phyloP scores from a whole-genome alignment of 495 filamentous ascomycete species.

The Penicillium cosmopolitanum region DNA sequence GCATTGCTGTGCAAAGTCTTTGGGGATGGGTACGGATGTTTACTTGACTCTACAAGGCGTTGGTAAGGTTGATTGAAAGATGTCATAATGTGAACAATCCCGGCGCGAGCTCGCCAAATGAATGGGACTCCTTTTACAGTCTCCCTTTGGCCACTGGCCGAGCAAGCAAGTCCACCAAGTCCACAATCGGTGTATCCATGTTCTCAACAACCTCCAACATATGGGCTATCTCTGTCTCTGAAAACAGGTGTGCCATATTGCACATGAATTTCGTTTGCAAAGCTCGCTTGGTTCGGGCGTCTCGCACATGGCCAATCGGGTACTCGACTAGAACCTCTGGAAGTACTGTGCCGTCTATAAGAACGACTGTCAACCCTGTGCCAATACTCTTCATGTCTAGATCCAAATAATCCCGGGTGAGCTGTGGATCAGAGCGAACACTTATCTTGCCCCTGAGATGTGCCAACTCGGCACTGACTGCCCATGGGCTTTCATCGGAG shows the following conservation, averaged over 20 bases:
- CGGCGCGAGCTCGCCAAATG: background rate
- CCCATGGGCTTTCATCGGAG: constrained; percentile 39
- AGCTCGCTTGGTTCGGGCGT: constrained; percentile 75
- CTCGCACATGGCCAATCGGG: constrained; percentile 75
- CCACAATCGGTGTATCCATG: constrained; percentile 62
- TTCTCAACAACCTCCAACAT: constrained; percentile 66
- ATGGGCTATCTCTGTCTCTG: constrained; percentile 62
- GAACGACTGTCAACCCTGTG: constrained; percentile 26
- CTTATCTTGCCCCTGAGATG: constrained; percentile 34
- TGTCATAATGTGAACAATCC: background rate
- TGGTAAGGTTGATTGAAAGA: constrained; percentile 58
- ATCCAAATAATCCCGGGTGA: constrained; percentile 45
- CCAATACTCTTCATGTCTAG: constrained; percentile 30
- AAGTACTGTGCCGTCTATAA: constrained; percentile 47
- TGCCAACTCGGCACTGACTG: constrained; percentile 26
- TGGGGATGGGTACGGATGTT: constrained; percentile 91
- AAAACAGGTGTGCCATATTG: constrained; percentile 71
- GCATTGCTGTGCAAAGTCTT: constrained; percentile 90
- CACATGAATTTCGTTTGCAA: constrained; percentile 78
- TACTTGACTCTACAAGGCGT: constrained; percentile 85
- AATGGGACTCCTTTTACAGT: constrained; percentile 2
- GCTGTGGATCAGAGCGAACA: constrained; percentile 29
- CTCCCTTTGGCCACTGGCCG: constrained; percentile 9
- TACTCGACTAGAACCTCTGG: constrained; percentile 83
- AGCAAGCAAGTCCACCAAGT: constrained; percentile 73